Evolutionary conservation across 805 yeast genomes (phyloP).

Genomic region (Starmerella davenportii): DNA sequence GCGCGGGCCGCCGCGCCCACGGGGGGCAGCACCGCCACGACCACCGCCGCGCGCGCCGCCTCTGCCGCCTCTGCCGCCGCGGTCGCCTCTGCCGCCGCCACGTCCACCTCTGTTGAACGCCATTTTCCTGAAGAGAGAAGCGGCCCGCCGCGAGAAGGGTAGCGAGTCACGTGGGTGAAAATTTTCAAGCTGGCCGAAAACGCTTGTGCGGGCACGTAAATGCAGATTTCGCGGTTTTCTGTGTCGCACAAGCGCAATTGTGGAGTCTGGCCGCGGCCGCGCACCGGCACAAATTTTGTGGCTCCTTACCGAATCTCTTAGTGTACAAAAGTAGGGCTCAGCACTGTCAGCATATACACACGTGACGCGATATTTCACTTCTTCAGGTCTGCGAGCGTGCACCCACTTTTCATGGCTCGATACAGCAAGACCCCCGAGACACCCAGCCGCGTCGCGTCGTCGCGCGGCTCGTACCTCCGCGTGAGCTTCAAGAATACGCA

Average conservation of each 20-base stretch:
- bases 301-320: too few relatives aligned
- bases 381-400: neutral
- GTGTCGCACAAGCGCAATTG: too few relatives aligned
- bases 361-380: neutral
- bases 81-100: conserved; percentile 33
- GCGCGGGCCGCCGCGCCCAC: conserved; percentile 36
- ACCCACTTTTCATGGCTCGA: conserved; percentile 59
- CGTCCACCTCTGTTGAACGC: conserved; percentile 48
- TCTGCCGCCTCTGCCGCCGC: conserved; percentile 27
- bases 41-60: conserved; percentile 24
- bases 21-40: conserved; percentile 25
- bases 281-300: too few relatives aligned
- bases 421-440: conserved; percentile 98
- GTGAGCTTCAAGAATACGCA: conserved; percentile 99
- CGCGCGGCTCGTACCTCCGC: conserved; percentile 98
- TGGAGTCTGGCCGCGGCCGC: too few relatives aligned
- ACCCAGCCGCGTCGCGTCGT: conserved; percentile 98
- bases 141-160: too few relatives aligned
- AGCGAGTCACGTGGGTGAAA: too few relatives aligned
- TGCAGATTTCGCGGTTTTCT: too few relatives aligned
- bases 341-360: neutral
- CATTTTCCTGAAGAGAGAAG: conserved; percentile 32
- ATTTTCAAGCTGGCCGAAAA: too few relatives aligned
- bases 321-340: neutral
- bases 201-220: too few relatives aligned